phyloP scores from a whole-genome alignment of 495 filamentous ascomycete genomes.

The Penicillium parvum region DNA sequence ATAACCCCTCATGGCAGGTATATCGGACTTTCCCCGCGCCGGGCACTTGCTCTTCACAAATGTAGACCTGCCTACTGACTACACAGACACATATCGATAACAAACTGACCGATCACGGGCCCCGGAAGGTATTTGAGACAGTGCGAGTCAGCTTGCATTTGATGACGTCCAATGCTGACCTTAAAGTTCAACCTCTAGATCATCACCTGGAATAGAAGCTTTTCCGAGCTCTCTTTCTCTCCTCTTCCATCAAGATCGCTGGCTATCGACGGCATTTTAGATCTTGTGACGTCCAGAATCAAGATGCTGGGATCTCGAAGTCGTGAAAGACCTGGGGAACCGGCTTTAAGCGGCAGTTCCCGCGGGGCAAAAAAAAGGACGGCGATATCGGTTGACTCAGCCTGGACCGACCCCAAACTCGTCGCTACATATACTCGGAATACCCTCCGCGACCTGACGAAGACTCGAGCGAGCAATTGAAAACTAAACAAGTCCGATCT shows the following conservation, averaged over 20 bases:
- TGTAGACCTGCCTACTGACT: no score
- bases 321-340: constrained; percentile 5
- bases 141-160: constrained; percentile 7
- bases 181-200: not conserved
- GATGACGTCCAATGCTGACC: constrained; percentile 12
- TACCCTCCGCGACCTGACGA: constrained; percentile 1
- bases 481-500: not conserved
- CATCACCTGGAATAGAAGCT: not conserved
- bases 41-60: no score
- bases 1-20: no score
- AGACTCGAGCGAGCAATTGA: not conserved
- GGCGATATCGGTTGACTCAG: constrained; percentile 34
- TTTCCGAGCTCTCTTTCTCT: not conserved
- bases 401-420: constrained; percentile 7
- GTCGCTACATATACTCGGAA: constrained; percentile 4
- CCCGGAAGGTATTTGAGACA: no score
- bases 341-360: constrained; percentile 28
- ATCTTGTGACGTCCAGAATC: constrained; percentile 8
- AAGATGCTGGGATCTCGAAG: constrained; percentile 5
- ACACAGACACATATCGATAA: no score
- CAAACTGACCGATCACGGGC: no score
- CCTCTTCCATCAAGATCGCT: constrained; percentile 3
- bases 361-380: constrained; percentile 20
- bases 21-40: no score
- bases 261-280: constrained; percentile 15